These are phyloP conservation scores for Epithemia pelagica DNA, from an alignment of 108 stramenopile genomes.

Conservation along the genomic window DNA sequence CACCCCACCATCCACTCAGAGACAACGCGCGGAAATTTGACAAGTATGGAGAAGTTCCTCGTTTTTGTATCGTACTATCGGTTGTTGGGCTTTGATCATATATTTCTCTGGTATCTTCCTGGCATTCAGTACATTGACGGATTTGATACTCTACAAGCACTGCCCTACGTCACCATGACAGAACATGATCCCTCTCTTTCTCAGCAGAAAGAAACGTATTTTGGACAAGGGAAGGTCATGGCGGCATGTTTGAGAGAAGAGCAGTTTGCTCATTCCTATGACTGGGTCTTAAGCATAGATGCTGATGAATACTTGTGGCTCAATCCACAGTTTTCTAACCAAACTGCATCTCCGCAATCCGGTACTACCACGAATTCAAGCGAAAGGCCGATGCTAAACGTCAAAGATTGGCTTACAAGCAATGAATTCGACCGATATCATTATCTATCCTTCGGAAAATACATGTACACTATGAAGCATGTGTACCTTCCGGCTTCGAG, in stretches of 20 bases:
- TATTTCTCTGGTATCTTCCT: slow-evolving; percentile 1
- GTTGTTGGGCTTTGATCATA: slow-evolving; percentile 4
- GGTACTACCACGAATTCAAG: neutral
- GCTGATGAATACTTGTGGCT: slow-evolving; percentile 5
- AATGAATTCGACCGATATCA: neutral
- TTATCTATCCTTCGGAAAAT: slow-evolving; percentile 2
- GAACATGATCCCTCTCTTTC: neutral
- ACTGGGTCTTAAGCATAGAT: neutral
- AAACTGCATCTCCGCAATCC: neutral
- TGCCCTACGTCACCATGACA: neutral
- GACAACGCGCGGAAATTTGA: neutral
- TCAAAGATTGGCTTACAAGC: neutral
- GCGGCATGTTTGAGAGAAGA: neutral
- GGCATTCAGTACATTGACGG: neutral
- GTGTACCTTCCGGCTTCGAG: too few relatives aligned
- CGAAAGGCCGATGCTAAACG: neutral
- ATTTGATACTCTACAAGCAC: neutral
- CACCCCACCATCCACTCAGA: neutral
- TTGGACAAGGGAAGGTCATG: neutral
- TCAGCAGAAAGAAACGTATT: neutral
- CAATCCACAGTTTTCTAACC: too few relatives aligned
- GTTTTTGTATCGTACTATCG: neutral
- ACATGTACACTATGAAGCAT: slow-evolving; percentile 2
- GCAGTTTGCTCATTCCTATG: neutral
- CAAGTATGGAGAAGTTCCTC: neutral